Conservation (phyloP, 495 filamentous ascomycete species). For the Penicillium tannophilum region DNA sequence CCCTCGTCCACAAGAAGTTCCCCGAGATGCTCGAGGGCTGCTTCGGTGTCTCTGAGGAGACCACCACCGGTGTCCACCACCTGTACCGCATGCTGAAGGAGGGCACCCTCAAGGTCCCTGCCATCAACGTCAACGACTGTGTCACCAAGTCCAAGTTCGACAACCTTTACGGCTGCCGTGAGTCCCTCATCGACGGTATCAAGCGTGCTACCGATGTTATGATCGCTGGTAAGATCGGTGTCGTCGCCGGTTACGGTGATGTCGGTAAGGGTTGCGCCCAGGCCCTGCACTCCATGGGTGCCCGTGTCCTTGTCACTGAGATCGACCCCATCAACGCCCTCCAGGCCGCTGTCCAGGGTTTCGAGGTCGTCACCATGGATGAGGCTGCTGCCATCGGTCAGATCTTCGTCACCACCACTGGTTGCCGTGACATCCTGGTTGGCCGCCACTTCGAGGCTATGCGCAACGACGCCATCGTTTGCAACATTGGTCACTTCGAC, state of each 20-base stretch:
- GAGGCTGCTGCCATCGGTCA: constrained; percentile 84
- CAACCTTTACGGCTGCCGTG: constrained; percentile 99
- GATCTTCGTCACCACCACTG: constrained; percentile 99
- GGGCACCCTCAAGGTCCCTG: constrained; percentile 83
- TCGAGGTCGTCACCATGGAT: constrained; percentile 96
- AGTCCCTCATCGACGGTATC: constrained; percentile 98
- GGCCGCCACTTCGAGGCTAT: constrained; percentile 93
- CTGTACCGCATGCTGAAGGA: constrained; percentile 97
- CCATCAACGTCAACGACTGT: constrained; percentile 99
- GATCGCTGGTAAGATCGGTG: constrained; percentile 97
- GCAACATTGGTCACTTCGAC: constrained; percentile 99
- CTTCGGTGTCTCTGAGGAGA: constrained; percentile 99
- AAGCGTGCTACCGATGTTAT: constrained; percentile 99
- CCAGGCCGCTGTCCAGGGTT: constrained; percentile 96
- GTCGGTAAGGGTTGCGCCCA: constrained; percentile 98
- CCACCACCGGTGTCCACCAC: constrained; percentile 99
- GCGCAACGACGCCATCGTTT: constrained; percentile 98
- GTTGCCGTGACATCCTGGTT: constrained; percentile 95
- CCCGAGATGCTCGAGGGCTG: constrained; percentile 96
- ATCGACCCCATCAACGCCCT: constrained; percentile 99
- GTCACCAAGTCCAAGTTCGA: constrained; percentile 99
- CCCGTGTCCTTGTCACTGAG: constrained; percentile 94
- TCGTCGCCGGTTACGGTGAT: constrained; percentile 98
- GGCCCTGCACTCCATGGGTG: constrained; percentile 95
- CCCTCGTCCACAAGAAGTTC: constrained; percentile 96